Percentiles rank a stretch among this genome's conserved stretches.
These are phyloP conservation scores for Coprinellus aureogranulatus DNA, from an alignment of 768 basidiomycete species.

Conservation along the genomic window DNA sequence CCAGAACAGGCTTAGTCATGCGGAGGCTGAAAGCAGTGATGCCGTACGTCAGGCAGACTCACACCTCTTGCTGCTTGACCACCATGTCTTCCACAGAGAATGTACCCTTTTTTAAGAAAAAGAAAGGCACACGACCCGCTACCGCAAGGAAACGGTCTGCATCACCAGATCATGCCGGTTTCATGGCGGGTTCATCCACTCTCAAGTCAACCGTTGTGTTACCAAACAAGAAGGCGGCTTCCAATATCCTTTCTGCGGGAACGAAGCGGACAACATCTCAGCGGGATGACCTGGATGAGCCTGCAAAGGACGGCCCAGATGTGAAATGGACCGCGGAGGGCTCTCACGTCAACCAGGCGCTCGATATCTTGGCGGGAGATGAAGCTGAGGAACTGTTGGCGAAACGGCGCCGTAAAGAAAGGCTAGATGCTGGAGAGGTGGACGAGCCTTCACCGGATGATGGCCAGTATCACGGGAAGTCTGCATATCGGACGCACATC, in stretches of 20 bases:
- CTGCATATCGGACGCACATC: constrained; percentile 76
- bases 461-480: constrained; percentile 83
- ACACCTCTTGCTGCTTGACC: constrained; percentile 7
- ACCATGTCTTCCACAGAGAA: constrained; percentile 43
- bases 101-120: constrained; percentile 85
- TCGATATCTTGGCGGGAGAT: constrained; percentile 81
- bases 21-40: constrained; percentile 9
- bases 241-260: constrained; percentile 65
- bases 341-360: constrained; percentile 69
- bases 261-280: constrained; percentile 53
- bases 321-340: constrained; percentile 77
- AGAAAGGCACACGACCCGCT: constrained; percentile 72
- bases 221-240: constrained; percentile 64
- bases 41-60: background rate
- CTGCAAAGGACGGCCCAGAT: constrained; percentile 62
- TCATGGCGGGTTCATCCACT: constrained; percentile 27
- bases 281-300: constrained; percentile 60
- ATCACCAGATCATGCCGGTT: constrained; percentile 19
- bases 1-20: constrained; percentile 12
- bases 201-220: constrained; percentile 73
- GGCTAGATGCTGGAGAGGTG: constrained; percentile 46
- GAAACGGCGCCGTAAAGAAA: constrained; percentile 62
- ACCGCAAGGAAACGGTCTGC: constrained; percentile 73
- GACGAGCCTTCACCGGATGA: constrained; percentile 70
- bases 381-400: constrained; percentile 75